Evolutionary conservation across 208 protist genomes (phyloP).

Genomic region (Trichomonas tenax): DNA sequence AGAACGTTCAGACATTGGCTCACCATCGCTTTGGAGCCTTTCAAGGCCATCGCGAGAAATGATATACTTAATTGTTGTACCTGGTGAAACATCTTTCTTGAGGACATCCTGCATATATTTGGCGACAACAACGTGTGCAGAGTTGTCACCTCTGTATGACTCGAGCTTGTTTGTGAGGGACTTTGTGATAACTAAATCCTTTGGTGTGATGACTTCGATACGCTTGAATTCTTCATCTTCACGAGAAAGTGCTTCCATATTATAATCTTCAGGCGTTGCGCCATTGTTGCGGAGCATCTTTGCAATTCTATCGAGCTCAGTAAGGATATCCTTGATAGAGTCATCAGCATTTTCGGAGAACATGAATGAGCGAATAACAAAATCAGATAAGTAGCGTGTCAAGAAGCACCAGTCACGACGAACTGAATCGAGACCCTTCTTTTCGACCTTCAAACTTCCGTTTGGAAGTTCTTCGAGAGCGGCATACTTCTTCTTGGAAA

Average conservation of each 20-base stretch:
- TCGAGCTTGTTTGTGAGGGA: neutral
- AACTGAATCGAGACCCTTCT: slow-evolving; percentile 90
- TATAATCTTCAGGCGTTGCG: neutral
- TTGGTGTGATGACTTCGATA: neutral
- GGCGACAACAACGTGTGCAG: neutral
- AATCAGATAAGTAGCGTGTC: slow-evolving; percentile 66
- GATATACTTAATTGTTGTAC: neutral
- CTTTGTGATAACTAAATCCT: neutral
- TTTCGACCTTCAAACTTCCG: slow-evolving; percentile 24
- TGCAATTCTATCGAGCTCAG: neutral
- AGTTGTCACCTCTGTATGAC: neutral
- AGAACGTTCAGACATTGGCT: neutral
- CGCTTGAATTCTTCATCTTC: neutral
- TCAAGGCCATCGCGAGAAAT: neutral
- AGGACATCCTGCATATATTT: neutral
- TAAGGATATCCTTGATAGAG: slow-evolving; percentile 47
- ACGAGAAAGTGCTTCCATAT: neutral
- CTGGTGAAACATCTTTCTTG: neutral
- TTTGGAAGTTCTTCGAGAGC: slow-evolving; percentile 32
- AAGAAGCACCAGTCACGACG: slow-evolving; percentile 97
- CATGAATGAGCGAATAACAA: slow-evolving; percentile 75
- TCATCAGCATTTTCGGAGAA: slow-evolving; percentile 43
- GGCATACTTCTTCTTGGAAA: slow-evolving; percentile 80
- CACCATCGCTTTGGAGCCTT: neutral
- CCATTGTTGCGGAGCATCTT: neutral